Evolutionary conservation across 2,329 filamentous ascomycete genomes (phyloP).

Genomic region (Calonectria naviculata): DNA sequence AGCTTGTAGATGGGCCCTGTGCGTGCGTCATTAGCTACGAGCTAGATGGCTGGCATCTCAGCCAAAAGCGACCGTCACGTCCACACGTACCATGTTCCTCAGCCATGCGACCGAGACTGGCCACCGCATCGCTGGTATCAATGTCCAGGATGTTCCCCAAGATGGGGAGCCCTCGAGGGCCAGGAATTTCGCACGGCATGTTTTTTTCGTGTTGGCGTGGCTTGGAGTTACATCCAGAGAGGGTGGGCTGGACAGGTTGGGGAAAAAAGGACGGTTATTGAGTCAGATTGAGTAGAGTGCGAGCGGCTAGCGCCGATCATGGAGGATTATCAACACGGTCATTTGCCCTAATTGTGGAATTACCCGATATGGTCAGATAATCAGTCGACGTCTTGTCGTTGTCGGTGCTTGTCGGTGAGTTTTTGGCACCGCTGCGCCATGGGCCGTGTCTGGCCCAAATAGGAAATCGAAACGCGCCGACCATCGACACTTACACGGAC

Average conservation of each 20-base stretch:
- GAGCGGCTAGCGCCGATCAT: slow-evolving; percentile 10
- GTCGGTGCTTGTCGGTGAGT: slow-evolving; percentile 6
- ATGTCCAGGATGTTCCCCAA: slow-evolving; percentile 20
- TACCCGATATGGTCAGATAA: slow-evolving; percentile 15
- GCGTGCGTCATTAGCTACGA: neutral
- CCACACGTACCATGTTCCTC: slow-evolving; percentile 8
- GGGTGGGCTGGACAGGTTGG: neutral
- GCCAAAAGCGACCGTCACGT: neutral
- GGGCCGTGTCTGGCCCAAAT: neutral
- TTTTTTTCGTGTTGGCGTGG: neutral
- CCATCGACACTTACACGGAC: neutral
- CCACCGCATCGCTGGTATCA: slow-evolving; percentile 14
- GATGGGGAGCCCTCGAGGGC: slow-evolving; percentile 9
- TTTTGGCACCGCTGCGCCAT: slow-evolving; percentile 3
- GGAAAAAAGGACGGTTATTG: neutral
- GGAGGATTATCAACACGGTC: neutral
- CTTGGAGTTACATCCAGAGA: neutral
- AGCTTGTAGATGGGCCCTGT: slow-evolving; percentile 20
- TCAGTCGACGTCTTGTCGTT: neutral
- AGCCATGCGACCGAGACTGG: slow-evolving; percentile 10
- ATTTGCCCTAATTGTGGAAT: slow-evolving; percentile 4
- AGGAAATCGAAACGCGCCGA: slow-evolving; percentile 16
- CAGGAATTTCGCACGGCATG: slow-evolving; percentile 12
- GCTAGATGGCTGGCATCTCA: neutral
- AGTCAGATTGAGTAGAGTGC: neutral